These are phyloP conservation scores for Blastomyces percursus DNA, from an alignment of 2,329 filamentous ascomycete genomes.

Conservation along the genomic window DNA sequence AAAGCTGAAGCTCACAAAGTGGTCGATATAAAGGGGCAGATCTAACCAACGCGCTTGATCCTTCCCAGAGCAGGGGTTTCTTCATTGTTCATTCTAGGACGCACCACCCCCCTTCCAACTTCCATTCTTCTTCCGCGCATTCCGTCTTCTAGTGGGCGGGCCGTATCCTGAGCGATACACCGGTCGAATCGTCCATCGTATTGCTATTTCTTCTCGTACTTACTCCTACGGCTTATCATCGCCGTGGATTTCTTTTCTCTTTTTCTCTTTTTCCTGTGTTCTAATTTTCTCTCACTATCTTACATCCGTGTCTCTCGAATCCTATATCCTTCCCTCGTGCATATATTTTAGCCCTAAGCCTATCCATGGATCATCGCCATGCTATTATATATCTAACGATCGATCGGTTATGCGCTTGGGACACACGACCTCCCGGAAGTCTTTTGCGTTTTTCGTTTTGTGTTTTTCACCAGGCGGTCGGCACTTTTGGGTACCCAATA, in stretches of 20 bases:
- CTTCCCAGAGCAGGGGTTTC: not conserved
- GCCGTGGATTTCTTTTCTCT: not conserved
- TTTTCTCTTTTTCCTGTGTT: not conserved
- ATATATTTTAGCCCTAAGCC: not conserved
- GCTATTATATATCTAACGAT: not conserved
- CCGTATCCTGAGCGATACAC: constrained; percentile 2
- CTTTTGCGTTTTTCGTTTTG: not conserved
- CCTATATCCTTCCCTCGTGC: not conserved
- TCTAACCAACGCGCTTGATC: constrained; percentile 32
- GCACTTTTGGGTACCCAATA: not conserved
- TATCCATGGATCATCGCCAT: not conserved
- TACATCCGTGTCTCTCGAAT: not conserved
- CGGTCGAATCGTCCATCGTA: not conserved
- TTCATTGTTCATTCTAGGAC: not conserved
- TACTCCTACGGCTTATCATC: not conserved
- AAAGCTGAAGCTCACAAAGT: constrained; percentile 65
- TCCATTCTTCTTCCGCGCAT: not conserved
- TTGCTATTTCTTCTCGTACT: not conserved
- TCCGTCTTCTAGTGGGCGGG: constrained; percentile 2
- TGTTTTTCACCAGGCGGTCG: not conserved
- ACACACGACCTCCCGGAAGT: not conserved
- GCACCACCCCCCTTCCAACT: not conserved
- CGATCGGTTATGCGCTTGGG: not conserved
- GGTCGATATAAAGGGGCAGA: constrained; percentile 96
- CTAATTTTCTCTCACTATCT: not conserved